These are phyloP conservation scores for Hyaloscypha finlandica DNA, from an alignment of 495 filamentous ascomycete genomes.

Conservation along the genomic window DNA sequence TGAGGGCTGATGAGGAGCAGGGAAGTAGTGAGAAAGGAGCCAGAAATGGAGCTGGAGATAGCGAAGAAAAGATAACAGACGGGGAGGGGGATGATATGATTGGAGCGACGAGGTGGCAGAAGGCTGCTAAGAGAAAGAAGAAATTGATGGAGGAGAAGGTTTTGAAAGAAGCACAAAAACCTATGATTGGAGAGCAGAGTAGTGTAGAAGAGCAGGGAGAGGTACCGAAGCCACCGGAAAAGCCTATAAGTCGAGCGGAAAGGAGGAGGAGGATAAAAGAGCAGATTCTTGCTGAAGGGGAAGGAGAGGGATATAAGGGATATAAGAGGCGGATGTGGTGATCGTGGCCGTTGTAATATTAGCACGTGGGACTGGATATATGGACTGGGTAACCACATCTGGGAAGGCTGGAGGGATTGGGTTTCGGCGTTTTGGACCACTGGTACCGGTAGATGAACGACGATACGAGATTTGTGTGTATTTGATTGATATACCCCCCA, in stretches of 20 bases:
- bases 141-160: constrained; percentile 23
- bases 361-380: not conserved
- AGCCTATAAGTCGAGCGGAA: constrained; percentile 46
- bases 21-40: constrained; percentile 12
- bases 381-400: not conserved
- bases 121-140: constrained; percentile 27
- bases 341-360: not conserved
- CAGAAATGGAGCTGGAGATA: not conserved
- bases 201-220: not conserved
- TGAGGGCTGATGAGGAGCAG: not conserved
- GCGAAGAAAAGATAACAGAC: not conserved
- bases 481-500: constrained; percentile 12
- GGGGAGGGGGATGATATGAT: constrained; percentile 23
- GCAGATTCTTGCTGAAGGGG: constrained; percentile 46
- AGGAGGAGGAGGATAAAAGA: constrained; percentile 52
- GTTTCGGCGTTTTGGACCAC: not conserved
- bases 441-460: not conserved
- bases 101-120: constrained; percentile 20
- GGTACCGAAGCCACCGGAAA: constrained; percentile 15
- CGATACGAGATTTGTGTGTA: constrained; percentile 13
- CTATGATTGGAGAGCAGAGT: not conserved
- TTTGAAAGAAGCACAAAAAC: constrained; percentile 22
- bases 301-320: constrained; percentile 42
- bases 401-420: constrained; percentile 1
- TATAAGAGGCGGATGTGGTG: constrained; percentile 51